phyloP scores from a whole-genome alignment of 2,329 filamentous ascomycete species.

The Aspergillus tamarii region DNA sequence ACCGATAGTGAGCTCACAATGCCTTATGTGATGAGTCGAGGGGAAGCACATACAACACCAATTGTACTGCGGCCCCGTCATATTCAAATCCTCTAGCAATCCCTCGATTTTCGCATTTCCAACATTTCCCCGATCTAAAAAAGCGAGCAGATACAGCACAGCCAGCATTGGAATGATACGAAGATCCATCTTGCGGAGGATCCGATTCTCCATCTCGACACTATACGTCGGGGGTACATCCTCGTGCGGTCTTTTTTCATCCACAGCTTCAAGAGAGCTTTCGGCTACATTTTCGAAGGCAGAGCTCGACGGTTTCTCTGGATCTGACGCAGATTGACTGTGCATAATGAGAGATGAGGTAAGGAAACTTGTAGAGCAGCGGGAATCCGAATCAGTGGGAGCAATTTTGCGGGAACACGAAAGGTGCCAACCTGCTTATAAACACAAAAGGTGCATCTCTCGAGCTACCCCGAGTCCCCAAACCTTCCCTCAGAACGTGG shows the following conservation, averaged over 20 bases:
- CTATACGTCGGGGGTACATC: not conserved
- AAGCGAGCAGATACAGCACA: slow-evolving; percentile 34
- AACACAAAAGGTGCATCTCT: not conserved
- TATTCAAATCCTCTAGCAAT: slow-evolving; percentile 31
- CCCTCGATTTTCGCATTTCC: slow-evolving; percentile 41
- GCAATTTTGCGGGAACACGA: not conserved
- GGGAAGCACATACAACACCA: slow-evolving; percentile 28
- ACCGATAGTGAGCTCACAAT: not conserved
- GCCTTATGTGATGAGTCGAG: not conserved
- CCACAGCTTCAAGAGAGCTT: not conserved
- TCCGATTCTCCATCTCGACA: slow-evolving; percentile 17
- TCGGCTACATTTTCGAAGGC: not conserved
- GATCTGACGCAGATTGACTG: not conserved
- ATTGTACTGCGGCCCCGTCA: slow-evolving; percentile 36
- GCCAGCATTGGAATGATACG: slow-evolving; percentile 33
- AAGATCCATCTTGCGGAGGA: slow-evolving; percentile 34
- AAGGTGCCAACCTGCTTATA: not conserved
- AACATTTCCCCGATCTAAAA: slow-evolving; percentile 40
- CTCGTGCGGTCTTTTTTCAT: not conserved
- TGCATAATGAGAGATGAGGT: not conserved
- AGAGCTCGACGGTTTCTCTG: not conserved
- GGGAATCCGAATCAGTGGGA: not conserved
- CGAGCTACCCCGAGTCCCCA: not conserved
- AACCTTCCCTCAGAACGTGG: not conserved
- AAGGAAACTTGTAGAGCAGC: not conserved